Base-by-base conservation (phyloP, 169 alveolate species). In the Babesia sp. region DNA sequence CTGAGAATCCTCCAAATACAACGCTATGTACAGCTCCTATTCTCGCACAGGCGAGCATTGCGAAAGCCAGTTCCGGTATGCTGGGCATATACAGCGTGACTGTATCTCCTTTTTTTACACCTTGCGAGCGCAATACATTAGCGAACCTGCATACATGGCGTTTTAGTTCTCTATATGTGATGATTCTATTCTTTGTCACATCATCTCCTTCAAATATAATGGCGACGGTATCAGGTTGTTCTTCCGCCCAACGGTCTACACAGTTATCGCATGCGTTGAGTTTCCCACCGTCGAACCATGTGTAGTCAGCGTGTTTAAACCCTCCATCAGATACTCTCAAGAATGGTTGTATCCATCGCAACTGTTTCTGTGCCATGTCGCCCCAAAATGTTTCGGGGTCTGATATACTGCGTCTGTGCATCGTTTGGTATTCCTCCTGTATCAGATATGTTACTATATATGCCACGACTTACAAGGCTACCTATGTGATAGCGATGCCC, bases 1-100 rank as follows among this genome's bases (percentile, higher is more conserved):
- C 95, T 16, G 98, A 96, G 87, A 95, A 97, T 5, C 99, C 99
- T 24, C 99, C 99, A 85, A 97, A 97, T 64, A 97, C 98, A 20
- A 97, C 99, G 42, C 91, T 92, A 84, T 96, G 99, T 18, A 96
- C 92, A 16, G 99, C 99, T 42, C 99, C 99, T 34, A 97, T 91
- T 50, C 99, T 90, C 14, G 98, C 96, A 72, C 99, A 96, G 26
- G 99, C 99, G 61, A 96, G 84, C 96, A 96, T 94, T 33, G 97
- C 74, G 73, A 87, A 87, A 36, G 91, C 93, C 16, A 95, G 84
- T 72, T 94, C 98, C 31, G 98, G 98, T 0, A 94, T 92, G 96
- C 94, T 95, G 22, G 99, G 99, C 95, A 97, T 93, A 91, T 97
- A 97, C 70, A 96, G 94, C 26, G 97, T 92, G 3, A 97, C 98